Percentiles rank a stretch among this genome's conserved stretches.
These are phyloP conservation scores for Aspergillus pseudoviridinutans DNA, from an alignment of 2,329 filamentous ascomycete genomes.

Conservation along the genomic window DNA sequence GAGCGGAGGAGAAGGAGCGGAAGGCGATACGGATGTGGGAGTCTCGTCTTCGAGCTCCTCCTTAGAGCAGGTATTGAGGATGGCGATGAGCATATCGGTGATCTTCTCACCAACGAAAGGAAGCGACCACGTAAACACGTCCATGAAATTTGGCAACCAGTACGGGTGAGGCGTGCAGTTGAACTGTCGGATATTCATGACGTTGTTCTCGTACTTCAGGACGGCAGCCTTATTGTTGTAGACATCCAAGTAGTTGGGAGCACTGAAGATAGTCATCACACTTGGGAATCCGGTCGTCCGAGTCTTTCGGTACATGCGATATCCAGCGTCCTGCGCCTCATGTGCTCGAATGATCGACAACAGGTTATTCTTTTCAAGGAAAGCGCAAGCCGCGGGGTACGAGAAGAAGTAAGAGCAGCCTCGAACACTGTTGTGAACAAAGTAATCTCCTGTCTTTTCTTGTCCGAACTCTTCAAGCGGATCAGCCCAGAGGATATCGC, in stretches of 20 bases:
- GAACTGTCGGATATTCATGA: constrained; percentile 99
- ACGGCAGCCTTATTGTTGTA: constrained; percentile 99
- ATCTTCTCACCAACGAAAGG: constrained; percentile 99
- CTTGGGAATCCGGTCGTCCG: constrained; percentile 96
- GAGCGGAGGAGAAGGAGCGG: constrained; percentile 70
- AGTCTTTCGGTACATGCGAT: constrained; percentile 99
- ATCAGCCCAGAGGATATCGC: constrained; percentile 98
- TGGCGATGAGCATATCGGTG: constrained; percentile 98
- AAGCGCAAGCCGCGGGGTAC: constrained; percentile 92
- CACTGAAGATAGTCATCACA: constrained; percentile 99
- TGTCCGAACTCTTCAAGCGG: constrained; percentile 97
- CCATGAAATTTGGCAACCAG: constrained; percentile 99
- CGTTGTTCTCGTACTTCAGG: constrained; percentile 98
- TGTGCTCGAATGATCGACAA: constrained; percentile 96
- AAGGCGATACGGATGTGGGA: constrained; percentile 65
- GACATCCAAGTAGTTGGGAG: constrained; percentile 96
- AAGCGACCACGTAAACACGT: constrained; percentile 99
- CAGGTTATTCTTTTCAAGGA: constrained; percentile 98
- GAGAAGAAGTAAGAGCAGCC: constrained; percentile 99
- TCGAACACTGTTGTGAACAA: constrained; percentile 95
- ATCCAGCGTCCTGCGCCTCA: constrained; percentile 97
- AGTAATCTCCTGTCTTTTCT: constrained; percentile 97
- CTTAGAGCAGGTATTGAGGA: constrained; percentile 98
- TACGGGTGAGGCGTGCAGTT: constrained; percentile 99
- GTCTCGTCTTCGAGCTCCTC: constrained; percentile 92